Evolutionary conservation across 768 basidiomycete species (phyloP), one percentile per base, ranked within the genome.

Genomic region (Leccinum imitatum): DNA sequence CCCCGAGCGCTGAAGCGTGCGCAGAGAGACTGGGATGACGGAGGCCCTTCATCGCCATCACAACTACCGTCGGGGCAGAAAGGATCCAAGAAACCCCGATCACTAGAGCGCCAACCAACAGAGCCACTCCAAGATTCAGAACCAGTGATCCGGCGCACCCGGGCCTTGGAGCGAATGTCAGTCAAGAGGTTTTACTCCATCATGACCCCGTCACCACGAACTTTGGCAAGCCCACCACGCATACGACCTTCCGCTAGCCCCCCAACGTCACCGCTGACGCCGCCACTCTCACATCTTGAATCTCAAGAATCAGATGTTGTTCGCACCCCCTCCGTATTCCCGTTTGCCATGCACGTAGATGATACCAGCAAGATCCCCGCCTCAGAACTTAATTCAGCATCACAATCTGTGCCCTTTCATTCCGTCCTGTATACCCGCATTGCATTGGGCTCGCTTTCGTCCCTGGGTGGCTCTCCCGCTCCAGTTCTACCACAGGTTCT

Each of bases 291-390:
- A 8, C 65, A 60, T 31, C 31, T 62, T 21, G 59, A 73, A 57
- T 82, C 82, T 7, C 80, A 83, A 66, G 79, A 78, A 30, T 75
- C 78, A 3, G 80, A 82, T 19, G 69, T 71, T 56, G 71, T 85
- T 57, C 75, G 78, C 48, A 84, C 86, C 1, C 85, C 87, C 11
- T 57, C 80, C 31, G 75, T 41, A 35, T 58, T 64, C 54, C 71
- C 73, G 14, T 63, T 71, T 31, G 59, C 64, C 46, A 53, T 71
- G 78, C 70, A 69, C 31, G 61, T 75, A 30, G 57, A 66, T 21
- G 70, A 76, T 60, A 69, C 67, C 10, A 75, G 70, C 61, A 67
- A 69, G 39, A 59, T 75, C 3, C 72, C 79, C 31, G 57, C 72
- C 10, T 78, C 79, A 6, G 77, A 78, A 63, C 64, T 77, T 23